Base-by-base conservation (phyloP, 2,329 filamentous ascomycete genomes). In the Pestalotiopsis sp. region DNA sequence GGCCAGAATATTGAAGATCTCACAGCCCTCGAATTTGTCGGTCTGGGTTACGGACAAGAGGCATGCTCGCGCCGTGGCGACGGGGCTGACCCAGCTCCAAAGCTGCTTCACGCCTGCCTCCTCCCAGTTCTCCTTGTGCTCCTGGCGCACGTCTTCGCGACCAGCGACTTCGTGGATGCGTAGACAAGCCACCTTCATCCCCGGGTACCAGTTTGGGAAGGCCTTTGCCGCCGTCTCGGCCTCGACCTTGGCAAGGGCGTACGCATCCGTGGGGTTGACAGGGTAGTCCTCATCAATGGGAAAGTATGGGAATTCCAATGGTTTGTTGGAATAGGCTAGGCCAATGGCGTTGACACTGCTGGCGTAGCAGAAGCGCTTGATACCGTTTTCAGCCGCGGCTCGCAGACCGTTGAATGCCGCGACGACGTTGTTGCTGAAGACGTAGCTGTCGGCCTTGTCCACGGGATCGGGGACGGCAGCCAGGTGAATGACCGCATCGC, bases 331-430 rank as follows among this genome's bases (percentile, higher is more conserved):
- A 68, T 79, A 80, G 23, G 79, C 80, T 1, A 82, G 75, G 0
- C 79, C 79, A 23, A 81, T 77, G 5, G 80, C 79, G 56, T 80
- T 80, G 38, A 81, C 79, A 5, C 76, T 80, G 13, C 75, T 79
- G 5, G 79, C 78, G 67, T 80, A 81, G 74, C 77, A 79, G 52
- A 81, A 70, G 12, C 73, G 74, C 58, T 74, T 77, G 68, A 82
- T 80, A 4, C 77, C 79, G 2, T 78, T 70, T 36, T 78, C 75
- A 12, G 72, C 79, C 2, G 79, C 78, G 14, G 80, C 80, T 17
- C 76, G 77, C 49, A 81, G 78, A n/a, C 80, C 78, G 56, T 81
- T 82, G 73, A 81, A 81, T 0, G 79, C 79, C 0, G 74, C 72
- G 67, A 76, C 76, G 61, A 80, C 78, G 68, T 81, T 82, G 73